phyloP scores from a whole-genome alignment of 1,284 basidiomycete species.

The Lentinus polychrous region DNA sequence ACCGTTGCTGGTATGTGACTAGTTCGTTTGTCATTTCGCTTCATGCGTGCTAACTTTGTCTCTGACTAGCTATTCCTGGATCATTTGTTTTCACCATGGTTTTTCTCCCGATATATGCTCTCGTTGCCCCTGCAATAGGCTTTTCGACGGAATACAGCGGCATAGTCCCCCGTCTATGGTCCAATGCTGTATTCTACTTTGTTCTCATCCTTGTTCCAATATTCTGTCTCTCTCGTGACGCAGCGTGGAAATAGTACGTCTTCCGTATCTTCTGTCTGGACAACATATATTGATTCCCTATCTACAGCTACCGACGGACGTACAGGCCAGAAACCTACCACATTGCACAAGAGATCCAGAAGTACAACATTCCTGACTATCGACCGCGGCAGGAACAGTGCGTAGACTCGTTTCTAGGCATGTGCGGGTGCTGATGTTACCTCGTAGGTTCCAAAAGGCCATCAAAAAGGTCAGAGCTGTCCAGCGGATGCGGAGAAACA shows the following conservation, averaged over 20 bases:
- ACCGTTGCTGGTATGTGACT: conserved; percentile 71
- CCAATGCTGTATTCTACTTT: conserved; percentile 85
- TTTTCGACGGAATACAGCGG: conserved; percentile 89
- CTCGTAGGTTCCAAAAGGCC: conserved; percentile 82
- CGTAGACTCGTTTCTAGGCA: conserved; percentile 25
- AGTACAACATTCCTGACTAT: conserved; percentile 97
- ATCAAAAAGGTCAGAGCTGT: conserved; percentile 97
- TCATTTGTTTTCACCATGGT: conserved; percentile 94
- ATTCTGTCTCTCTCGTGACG: conserved; percentile 86
- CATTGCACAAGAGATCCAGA: conserved; percentile 94
- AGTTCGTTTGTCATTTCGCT: not conserved
- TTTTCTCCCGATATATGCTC: conserved; percentile 87
- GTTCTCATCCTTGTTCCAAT: conserved; percentile 84
- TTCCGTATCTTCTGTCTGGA: conserved; percentile 4
- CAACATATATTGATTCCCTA: conserved; percentile 8
- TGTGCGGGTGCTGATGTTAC: conserved; percentile 2
- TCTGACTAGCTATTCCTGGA: conserved; percentile 77
- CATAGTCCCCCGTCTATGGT: conserved; percentile 87
- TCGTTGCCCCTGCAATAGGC: conserved; percentile 80
- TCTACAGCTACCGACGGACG: conserved; percentile 77
- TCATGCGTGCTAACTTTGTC: conserved; percentile 6
- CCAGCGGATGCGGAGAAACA: conserved; percentile 88
- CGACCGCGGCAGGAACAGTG: conserved; percentile 95
- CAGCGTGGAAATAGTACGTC: conserved; percentile 91
- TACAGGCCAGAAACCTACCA: conserved; percentile 91